phyloP scores from a whole-genome alignment of 805 yeast genomes.

The Nakazawaea laoshanensis region DNA sequence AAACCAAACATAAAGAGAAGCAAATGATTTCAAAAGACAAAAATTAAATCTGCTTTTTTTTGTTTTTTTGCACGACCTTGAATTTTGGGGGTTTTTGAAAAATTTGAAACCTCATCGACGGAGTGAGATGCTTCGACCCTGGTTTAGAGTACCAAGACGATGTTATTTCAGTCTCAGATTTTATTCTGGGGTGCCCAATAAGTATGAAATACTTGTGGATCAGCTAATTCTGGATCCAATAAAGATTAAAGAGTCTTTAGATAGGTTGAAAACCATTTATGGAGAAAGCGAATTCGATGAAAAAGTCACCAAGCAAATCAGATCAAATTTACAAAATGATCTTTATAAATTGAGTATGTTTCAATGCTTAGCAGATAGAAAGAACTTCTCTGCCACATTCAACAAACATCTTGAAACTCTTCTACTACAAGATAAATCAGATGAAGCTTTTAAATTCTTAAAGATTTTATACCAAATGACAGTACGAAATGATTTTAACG shows the following conservation, averaged over 20 bases:
- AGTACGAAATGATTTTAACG: too few relatives aligned
- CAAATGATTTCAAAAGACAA: too few relatives aligned
- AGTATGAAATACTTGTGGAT: conserved; percentile 1
- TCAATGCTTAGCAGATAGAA: conserved; percentile 1
- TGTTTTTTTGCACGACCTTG: too few relatives aligned
- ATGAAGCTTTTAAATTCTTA: not conserved
- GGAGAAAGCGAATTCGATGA: conserved; percentile 2
- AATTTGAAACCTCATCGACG: too few relatives aligned
- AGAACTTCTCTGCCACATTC: not conserved
- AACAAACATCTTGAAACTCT: not conserved
- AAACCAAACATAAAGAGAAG: not conserved
- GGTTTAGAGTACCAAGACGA: too few relatives aligned
- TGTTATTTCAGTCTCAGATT: too few relatives aligned
- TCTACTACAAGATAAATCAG: not conserved
- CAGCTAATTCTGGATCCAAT: conserved; percentile 4
- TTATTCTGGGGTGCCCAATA: too few relatives aligned
- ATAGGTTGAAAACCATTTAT: conserved; percentile 1
- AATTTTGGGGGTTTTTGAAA: too few relatives aligned
- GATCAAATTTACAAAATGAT: not conserved
- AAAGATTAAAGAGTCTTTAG: conserved; percentile 2
- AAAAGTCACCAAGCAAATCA: conserved; percentile 1
- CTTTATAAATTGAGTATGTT: conserved; percentile 3
- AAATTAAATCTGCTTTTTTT: too few relatives aligned
- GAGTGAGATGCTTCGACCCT: too few relatives aligned
- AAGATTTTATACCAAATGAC: too few relatives aligned